These are phyloP conservation scores for Carnegiea gigantea DNA, from an alignment of 179 eudicot genomes.

Conservation along the genomic window DNA sequence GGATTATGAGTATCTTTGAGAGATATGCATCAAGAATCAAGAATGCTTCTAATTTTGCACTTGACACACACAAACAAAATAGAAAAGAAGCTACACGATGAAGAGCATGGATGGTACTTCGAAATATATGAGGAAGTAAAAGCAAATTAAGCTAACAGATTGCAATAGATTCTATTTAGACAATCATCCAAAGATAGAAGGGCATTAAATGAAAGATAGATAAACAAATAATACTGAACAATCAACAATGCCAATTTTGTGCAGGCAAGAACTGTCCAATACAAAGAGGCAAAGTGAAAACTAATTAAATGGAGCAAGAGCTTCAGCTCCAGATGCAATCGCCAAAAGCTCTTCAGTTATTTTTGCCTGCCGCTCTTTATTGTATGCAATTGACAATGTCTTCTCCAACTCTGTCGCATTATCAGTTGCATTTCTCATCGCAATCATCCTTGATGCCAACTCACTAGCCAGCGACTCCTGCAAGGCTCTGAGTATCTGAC, in stretches of 20 bases:
- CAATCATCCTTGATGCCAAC: slow-evolving; percentile 83
- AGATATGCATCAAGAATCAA: background rate
- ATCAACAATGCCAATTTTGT: background rate
- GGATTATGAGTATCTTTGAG: too few relatives aligned
- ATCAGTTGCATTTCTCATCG: slow-evolving; percentile 78
- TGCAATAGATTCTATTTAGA: background rate
- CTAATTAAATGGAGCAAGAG: slow-evolving; percentile 35
- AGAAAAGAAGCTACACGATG: background rate
- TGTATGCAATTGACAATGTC: slow-evolving; percentile 44
- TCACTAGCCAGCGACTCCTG: slow-evolving; percentile 88
- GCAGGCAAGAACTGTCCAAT: background rate
- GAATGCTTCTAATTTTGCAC: background rate
- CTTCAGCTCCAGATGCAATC: slow-evolving; percentile 85
- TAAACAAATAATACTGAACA: background rate
- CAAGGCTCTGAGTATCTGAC: slow-evolving; percentile 86
- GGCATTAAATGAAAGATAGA: background rate
- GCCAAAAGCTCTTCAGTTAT: slow-evolving; percentile 74
- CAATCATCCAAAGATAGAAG: background rate
- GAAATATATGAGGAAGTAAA: background rate
- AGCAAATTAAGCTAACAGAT: background rate
- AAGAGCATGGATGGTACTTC: too few relatives aligned
- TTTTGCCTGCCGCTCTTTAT: slow-evolving; percentile 67
- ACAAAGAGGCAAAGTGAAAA: background rate
- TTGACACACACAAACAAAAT: background rate
- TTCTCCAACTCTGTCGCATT: slow-evolving; percentile 69